Base-by-base conservation (phyloP, 2,329 filamentous ascomycete genomes). In the Fusarium palustre region DNA sequence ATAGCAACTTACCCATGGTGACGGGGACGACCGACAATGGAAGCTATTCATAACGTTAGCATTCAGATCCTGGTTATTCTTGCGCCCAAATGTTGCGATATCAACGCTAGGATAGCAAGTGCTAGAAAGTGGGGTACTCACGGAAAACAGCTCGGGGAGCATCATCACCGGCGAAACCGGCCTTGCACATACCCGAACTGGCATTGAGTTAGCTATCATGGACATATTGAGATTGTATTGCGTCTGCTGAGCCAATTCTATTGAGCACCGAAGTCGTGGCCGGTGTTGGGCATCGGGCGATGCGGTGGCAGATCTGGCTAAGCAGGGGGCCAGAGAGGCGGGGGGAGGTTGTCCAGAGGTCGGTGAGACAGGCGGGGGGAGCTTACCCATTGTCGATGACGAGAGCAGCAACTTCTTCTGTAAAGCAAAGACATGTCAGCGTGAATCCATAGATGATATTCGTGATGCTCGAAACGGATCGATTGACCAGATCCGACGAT, bases 301-400 rank as follows among this genome's bases (percentile, higher is more conserved):
- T 72, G 68, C 55, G 61, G 59, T 73, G 65, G 71, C 58, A 68
- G 59, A 65, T 69, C 52, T 58, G 57, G 48, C 57, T 64, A 52
- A 41, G 48, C 48, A 64, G 55, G 65, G 66, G 64, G 48, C 39
- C 39, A 48, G 57, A 63, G 60, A 67, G 61, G 69, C 58, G 54
- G 69, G 54, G 69, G 61, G 67, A 69, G 60, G 66, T 64, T 61
- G 66, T 68, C 59, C 59, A 67, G 76, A 76, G 75, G 79, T 78
- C 76, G 76, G 76, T 79, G 78, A 80, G 76, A 75, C 72, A 77
- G 62, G 72, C 70, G 72, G 73, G 72, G 72, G 75, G 79, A 85
- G 87, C 94, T 93, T 95, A 99, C 96, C 96, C 96, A 98, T 99
- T 99, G 94, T 99, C 96, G 88, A 99, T 98, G 86, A 99, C 96